Base-by-base conservation (phyloP, 1,284 basidiomycete genomes). In the Trametes sp. region DNA sequence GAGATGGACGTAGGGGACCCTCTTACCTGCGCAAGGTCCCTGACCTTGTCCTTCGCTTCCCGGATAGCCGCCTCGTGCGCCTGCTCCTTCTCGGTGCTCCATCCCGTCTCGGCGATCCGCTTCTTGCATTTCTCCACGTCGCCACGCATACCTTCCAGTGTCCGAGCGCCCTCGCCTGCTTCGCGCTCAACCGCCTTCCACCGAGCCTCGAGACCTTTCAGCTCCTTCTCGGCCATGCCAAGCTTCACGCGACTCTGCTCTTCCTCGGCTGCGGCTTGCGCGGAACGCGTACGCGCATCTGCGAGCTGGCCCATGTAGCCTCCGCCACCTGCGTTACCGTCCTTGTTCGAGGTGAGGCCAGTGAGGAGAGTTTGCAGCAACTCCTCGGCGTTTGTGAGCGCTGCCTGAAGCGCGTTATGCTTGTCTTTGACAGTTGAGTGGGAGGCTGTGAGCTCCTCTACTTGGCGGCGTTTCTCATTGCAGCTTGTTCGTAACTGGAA, bases 261-360 rank as follows among this genome's bases (percentile, higher is more conserved):
- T 61, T 95, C 92, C 72, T 97, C 95, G 0, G 95, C 91, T 7
- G 85, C 81, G 0, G 91, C 91, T 48, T 93, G 89, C 0, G 94
- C 88, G 1, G 92, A 81, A 10, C 88, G 86, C 1, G 87, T 87
- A 66, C 89, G 88, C 0, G 96, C 94, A n/a, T 94, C 90, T 2
- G 96, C 94, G 28, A 99, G 86, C 74, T 98, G 96, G 29, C 96
- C 98, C 87, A 98, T 92, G 77, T 98, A 99, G 0, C 96, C 96
- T 11, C 96, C 96, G 3, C 59, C 59, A 10, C 95, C 92, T 4
- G 87, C 85, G 42, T 82, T 83, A 41, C 83, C 85, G 8, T 87
- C 88, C 1, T 93, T 71, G 48, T 67, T 70, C 9, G 85, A 83
- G 0, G 95, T 91, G 21, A 99, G 87, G 51, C 98, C 98, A 0